Evolutionary conservation across 164 flowering plant species (phyloP), one percentile per base, ranked within the genome.

Genomic region (Nelumbo lutea): DNA sequence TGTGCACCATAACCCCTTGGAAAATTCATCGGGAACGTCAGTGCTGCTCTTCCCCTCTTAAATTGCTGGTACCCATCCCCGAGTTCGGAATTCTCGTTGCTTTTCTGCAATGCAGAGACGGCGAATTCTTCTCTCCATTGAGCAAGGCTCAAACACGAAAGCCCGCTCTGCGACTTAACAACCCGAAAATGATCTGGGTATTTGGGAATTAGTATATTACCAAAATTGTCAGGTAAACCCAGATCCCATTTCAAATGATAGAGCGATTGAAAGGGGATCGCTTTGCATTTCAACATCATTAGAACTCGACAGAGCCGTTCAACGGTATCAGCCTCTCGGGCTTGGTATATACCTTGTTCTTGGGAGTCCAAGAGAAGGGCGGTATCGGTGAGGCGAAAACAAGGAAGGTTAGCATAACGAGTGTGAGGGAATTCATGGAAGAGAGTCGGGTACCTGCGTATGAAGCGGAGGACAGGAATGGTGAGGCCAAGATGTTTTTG

Each of bases 401-500:
- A 89, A n/a, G 91, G 88, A 69, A 92, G 75, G 70, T 72, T 79
- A 1, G 86, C 75, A 70, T 83, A 91, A 6, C 83, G 75, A 44
- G 85, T 15, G 61, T 90, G 93, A 27, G 94, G 89, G 68, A 86
- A 89, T 72, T 93, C 95, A 5, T 82, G 76, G 55, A 87, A 93
- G 51, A 93, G 83, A 44, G 98, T 87, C 5, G 91, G 98, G 73
- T 88, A 91, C 74, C 91, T 76, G 70, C 98, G 93, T 59, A 96
- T 63, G 77, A 96, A 96, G 41, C 99, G 93, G 52, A 93, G 84
- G 39, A 89, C 96, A 0, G 98, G 99, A 45, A 96, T 79, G 15
- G 98, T 96, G 76, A 96, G 88, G 53, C 97, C 99, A n/a, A 96
- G 88, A 40, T 75, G 84, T 72, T 83, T 89, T 48, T 88, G 96